A percentile compares a stretch with the other conserved stretches of the same genome.
Conservation (phyloP, 768 basidiomycete species). For the Guyanaporus albipodus region DNA sequence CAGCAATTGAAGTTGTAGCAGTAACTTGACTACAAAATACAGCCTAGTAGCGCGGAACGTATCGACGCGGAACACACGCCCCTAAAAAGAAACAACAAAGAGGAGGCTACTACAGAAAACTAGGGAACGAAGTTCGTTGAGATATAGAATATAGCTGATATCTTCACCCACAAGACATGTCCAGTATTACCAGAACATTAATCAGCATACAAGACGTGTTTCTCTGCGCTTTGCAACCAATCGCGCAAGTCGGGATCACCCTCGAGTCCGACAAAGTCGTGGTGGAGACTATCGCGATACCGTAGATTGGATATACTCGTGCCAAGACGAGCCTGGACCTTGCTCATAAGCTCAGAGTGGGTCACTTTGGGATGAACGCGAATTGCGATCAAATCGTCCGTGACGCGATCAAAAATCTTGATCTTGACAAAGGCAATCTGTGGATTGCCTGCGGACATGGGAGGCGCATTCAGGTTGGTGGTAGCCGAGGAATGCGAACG, state of each 20-base stretch:
- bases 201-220: constrained; percentile 80
- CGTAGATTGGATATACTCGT: constrained; percentile 63
- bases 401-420: constrained; percentile 92
- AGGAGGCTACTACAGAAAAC: constrained; percentile 6
- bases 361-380: constrained; percentile 92
- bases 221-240: constrained; percentile 79
- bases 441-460: constrained; percentile 73
- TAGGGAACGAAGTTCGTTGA: constrained; percentile 22
- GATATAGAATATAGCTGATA: constrained; percentile 27
- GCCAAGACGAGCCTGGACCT: constrained; percentile 85
- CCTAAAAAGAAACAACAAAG: neutral
- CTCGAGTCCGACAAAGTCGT: constrained; percentile 59
- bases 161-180: constrained; percentile 7
- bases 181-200: constrained; percentile 29
- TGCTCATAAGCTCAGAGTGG: constrained; percentile 82
- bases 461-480: constrained; percentile 55
- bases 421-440: constrained; percentile 94
- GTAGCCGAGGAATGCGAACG: constrained; percentile 54
- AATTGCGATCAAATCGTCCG: constrained; percentile 95
- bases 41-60: constrained; percentile 12
- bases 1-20: neutral
- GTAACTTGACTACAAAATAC: neutral
- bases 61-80: neutral
- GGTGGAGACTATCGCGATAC: constrained; percentile 71
- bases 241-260: constrained; percentile 59